Conservation (phyloP, 2,329 filamentous ascomycete genomes). For the Diaporthe vaccinii region DNA sequence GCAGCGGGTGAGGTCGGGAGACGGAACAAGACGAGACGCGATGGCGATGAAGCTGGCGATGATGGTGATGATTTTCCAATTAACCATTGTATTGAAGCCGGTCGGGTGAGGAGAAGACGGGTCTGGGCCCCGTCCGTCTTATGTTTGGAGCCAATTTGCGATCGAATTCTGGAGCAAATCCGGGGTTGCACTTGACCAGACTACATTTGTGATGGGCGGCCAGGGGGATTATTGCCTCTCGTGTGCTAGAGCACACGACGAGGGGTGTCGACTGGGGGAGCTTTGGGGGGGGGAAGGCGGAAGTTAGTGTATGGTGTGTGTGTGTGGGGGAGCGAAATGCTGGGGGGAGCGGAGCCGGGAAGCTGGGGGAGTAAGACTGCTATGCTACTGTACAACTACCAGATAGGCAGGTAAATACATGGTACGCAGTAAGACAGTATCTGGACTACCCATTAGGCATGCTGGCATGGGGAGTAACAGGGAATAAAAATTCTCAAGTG, state of each 20-base stretch:
- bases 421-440: not conserved
- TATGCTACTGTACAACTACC: too few relatives aligned
- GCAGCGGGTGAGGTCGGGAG: not conserved
- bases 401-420: not conserved
- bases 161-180: conserved; percentile 40
- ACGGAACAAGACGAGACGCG: not conserved
- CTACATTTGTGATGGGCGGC: conserved; percentile 30
- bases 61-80: conserved; percentile 7
- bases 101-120: conserved; percentile 27
- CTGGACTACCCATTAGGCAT: not conserved
- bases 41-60: conserved; percentile 3
- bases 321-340: conserved; percentile 6
- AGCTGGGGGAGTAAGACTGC: not conserved
- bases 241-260: conserved; percentile 19
- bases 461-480: not conserved
- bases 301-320: conserved; percentile 15
- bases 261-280: conserved; percentile 19
- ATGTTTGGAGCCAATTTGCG: conserved; percentile 36
- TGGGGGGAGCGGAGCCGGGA: conserved; percentile 22
- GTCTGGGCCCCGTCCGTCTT: conserved; percentile 38
- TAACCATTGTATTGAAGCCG: conserved; percentile 19
- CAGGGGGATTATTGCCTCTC: conserved; percentile 34
- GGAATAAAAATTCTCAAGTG: not conserved
- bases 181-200: conserved; percentile 38
- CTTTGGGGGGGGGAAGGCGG: not conserved